Conservation (phyloP, 2,329 filamentous ascomycete genomes). For the Ceratocystis diversiconidia region DNA sequence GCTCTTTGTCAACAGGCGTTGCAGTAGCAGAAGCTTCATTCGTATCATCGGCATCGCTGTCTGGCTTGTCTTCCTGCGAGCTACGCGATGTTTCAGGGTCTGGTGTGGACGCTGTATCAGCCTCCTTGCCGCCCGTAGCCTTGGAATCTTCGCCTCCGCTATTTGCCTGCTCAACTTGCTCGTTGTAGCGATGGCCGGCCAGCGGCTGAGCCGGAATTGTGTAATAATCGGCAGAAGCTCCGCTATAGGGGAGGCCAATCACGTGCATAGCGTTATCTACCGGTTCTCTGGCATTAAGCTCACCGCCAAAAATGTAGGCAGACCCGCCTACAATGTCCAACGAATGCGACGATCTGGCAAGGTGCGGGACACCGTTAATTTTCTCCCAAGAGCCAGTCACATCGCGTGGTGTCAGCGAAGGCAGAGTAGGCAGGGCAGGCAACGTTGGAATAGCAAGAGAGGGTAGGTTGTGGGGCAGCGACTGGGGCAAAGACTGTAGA, state of each 20-base stretch:
- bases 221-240: conserved; percentile 45
- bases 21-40: neutral
- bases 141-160: conserved; percentile 22
- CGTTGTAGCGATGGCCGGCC: neutral
- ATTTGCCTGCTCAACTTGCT: conserved; percentile 20
- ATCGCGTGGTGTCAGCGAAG: conserved; percentile 22
- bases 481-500: conserved; percentile 35
- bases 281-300: conserved; percentile 49
- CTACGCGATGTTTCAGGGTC: conserved; percentile 20
- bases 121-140: conserved; percentile 18
- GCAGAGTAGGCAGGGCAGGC: conserved; percentile 22
- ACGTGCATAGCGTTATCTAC: conserved; percentile 60
- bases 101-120: conserved; percentile 9
- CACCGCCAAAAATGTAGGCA: conserved; percentile 64
- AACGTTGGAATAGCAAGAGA: conserved; percentile 28
- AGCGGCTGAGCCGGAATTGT: conserved; percentile 36
- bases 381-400: conserved; percentile 48
- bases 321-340: conserved; percentile 43
- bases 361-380: conserved; percentile 34
- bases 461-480: conserved; percentile 33
- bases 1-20: neutral
- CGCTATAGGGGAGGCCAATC: conserved; percentile 44
- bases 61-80: conserved; percentile 19
- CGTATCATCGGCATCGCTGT: conserved; percentile 4
- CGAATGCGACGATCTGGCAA: conserved; percentile 62